These are phyloP conservation scores for Fusarium nisikadoi DNA, from an alignment of 2,329 filamentous ascomycete species.

Conservation along the genomic window DNA sequence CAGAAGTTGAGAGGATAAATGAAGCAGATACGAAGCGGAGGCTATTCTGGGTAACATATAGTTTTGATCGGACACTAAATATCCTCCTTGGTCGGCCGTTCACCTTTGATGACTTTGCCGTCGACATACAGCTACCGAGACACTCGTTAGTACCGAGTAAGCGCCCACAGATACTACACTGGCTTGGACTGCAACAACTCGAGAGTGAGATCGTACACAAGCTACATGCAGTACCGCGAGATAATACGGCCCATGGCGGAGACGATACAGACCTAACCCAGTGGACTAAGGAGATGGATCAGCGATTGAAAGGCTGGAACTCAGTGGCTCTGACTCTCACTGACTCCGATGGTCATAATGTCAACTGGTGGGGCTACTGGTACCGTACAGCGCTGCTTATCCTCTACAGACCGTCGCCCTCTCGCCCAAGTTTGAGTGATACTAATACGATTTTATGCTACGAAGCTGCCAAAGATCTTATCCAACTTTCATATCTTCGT, in stretches of 20 bases:
- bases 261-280: not conserved
- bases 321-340: not conserved
- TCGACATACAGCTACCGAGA: not conserved
- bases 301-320: not conserved
- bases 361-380: constrained; percentile 23
- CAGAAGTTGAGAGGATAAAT: rapidly evolving
- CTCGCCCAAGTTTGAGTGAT: not conserved
- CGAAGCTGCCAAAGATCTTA: constrained; percentile 1
- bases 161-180: not conserved
- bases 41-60: constrained; percentile 7
- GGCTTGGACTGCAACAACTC: constrained; percentile 6
- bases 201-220: constrained; percentile 5
- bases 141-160: not conserved
- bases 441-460: constrained; percentile 1
- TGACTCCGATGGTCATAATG: not conserved
- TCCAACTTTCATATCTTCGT: constrained; percentile 10
- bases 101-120: constrained; percentile 7
- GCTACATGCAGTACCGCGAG: not conserved
- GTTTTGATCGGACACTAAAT: constrained; percentile 9
- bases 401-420: not conserved
- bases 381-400: constrained; percentile 7
- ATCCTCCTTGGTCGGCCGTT: constrained; percentile 9
- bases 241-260: rapidly evolving
- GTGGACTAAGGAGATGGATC: not conserved
- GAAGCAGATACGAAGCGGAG: constrained; percentile 5